These are phyloP conservation scores for Solanum aculeatissimum DNA, from an alignment of 305 asterid species.

Conservation along the genomic window DNA sequence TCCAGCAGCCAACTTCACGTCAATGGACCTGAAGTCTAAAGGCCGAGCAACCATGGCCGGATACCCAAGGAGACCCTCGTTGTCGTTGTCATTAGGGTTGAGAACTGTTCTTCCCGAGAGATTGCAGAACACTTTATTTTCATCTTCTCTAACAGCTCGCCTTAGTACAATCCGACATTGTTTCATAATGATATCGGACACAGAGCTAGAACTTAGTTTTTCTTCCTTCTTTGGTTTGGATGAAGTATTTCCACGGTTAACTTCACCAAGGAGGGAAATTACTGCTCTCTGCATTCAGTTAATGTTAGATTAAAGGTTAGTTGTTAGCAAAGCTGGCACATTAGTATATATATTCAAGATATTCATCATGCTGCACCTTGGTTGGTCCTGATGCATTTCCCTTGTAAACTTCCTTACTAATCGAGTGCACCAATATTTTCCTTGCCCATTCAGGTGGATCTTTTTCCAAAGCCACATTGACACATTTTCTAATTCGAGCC, in stretches of 20 bases:
- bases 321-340: neutral
- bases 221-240: slow-evolving; percentile 65
- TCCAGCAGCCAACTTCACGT: slow-evolving; percentile 86
- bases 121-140: slow-evolving; percentile 82
- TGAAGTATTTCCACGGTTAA: slow-evolving; percentile 42
- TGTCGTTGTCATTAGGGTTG: slow-evolving; percentile 68
- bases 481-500: slow-evolving; percentile 74
- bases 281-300: slow-evolving; percentile 75
- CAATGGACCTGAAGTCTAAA: slow-evolving; percentile 87
- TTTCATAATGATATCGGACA: slow-evolving; percentile 62
- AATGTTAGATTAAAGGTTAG: neutral
- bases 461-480: slow-evolving; percentile 63
- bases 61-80: slow-evolving; percentile 80
- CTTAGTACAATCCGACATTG: slow-evolving; percentile 89
- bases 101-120: slow-evolving; percentile 65
- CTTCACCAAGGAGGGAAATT: slow-evolving; percentile 49
- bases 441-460: slow-evolving; percentile 97
- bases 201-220: slow-evolving; percentile 30
- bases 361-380: slow-evolving; percentile 45
- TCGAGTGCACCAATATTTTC: slow-evolving; percentile 63
- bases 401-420: slow-evolving; percentile 94
- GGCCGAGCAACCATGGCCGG: slow-evolving; percentile 98
- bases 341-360: neutral
- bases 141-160: slow-evolving; percentile 56
- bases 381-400: slow-evolving; percentile 99